A percentile compares a stretch with the other conserved stretches of the same genome.
These are phyloP conservation scores for Tetracladium marchalianum DNA, from an alignment of 495 filamentous ascomycete species.

Conservation along the genomic window DNA sequence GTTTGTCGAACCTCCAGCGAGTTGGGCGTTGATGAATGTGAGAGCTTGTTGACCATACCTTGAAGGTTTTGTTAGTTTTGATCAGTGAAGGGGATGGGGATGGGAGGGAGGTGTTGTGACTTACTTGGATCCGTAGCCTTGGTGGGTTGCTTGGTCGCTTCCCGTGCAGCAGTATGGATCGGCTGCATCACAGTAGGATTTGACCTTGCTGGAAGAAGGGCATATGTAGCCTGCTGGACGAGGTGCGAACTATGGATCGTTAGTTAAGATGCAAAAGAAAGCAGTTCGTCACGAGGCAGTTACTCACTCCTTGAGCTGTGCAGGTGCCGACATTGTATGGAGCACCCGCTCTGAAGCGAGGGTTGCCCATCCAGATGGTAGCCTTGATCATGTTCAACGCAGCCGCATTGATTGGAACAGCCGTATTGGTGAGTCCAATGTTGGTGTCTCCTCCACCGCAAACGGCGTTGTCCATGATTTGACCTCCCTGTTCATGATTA, in stretches of 20 bases:
- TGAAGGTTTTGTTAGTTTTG: too few relatives aligned
- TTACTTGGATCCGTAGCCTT: slow-evolving; percentile 41
- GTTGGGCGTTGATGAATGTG: slow-evolving; percentile 40
- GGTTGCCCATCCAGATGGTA: slow-evolving; percentile 55
- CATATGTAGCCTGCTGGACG: slow-evolving; percentile 46
- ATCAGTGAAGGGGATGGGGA: too few relatives aligned
- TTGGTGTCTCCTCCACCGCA: slow-evolving; percentile 50
- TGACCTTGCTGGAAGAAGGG: slow-evolving; percentile 40
- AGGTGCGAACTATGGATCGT: slow-evolving; percentile 36
- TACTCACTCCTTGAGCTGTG: slow-evolving; percentile 42
- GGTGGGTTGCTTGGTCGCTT: slow-evolving; percentile 43
- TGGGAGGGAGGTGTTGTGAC: too few relatives aligned
- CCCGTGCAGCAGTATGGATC: slow-evolving; percentile 60
- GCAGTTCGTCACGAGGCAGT: not conserved
- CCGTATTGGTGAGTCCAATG: slow-evolving; percentile 35
- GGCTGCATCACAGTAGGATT: slow-evolving; percentile 51
- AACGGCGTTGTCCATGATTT: slow-evolving; percentile 54
- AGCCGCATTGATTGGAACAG: slow-evolving; percentile 34
- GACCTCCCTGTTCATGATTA: slow-evolving; percentile 34
- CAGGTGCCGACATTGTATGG: slow-evolving; percentile 55
- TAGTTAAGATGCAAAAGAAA: slow-evolving; percentile 1
- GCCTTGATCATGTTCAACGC: slow-evolving; percentile 44
- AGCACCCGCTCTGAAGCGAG: slow-evolving; percentile 39
- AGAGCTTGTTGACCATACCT: slow-evolving; percentile 46
- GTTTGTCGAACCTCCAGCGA: slow-evolving; percentile 10